A percentile compares a stretch with the other conserved stretches of the same genome.
Evolutionary conservation across 345 rosid genomes (phyloP).

Genomic region (Eucalyptus guilfoylei): DNA sequence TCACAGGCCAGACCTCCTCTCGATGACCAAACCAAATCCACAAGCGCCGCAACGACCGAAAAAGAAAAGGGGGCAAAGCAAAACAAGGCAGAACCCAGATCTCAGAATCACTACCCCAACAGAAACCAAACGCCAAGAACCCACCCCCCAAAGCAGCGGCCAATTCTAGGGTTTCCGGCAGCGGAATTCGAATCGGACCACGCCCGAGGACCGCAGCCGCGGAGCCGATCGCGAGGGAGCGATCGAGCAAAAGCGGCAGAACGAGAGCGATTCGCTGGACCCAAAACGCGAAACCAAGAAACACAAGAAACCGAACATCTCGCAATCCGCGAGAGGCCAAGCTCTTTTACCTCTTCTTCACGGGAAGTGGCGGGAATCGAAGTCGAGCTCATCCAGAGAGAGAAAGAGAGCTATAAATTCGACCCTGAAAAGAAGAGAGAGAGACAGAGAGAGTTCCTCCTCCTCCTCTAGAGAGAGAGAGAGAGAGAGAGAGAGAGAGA

Average conservation of each 20-base stretch:
- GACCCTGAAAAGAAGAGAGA: background rate
- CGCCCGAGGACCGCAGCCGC: background rate
- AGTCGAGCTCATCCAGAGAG: slow-evolving; percentile 25
- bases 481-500: background rate
- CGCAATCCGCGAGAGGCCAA: background rate
- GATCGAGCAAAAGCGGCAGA: background rate
- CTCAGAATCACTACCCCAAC: background rate
- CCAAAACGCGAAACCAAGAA: too few species aligned
- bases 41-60: background rate
- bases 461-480: slow-evolving; percentile 1
- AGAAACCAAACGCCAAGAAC: background rate
- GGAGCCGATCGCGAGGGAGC: background rate
- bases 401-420: background rate
- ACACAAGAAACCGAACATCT: background rate
- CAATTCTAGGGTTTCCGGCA: background rate
- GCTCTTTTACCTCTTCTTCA: slow-evolving; percentile 26
- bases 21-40: background rate
- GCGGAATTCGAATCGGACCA: background rate
- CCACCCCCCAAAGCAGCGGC: background rate
- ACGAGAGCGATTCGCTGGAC: background rate
- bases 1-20: background rate
- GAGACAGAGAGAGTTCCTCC: background rate
- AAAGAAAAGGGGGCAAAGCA: background rate
- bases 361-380: slow-evolving; percentile 44
- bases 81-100: background rate